A percentile compares a stretch with the other conserved stretches of the same genome.
Evolutionary conservation across 371 early-diverging fungal species (phyloP).

Genomic region (Mucor irregularis): DNA sequence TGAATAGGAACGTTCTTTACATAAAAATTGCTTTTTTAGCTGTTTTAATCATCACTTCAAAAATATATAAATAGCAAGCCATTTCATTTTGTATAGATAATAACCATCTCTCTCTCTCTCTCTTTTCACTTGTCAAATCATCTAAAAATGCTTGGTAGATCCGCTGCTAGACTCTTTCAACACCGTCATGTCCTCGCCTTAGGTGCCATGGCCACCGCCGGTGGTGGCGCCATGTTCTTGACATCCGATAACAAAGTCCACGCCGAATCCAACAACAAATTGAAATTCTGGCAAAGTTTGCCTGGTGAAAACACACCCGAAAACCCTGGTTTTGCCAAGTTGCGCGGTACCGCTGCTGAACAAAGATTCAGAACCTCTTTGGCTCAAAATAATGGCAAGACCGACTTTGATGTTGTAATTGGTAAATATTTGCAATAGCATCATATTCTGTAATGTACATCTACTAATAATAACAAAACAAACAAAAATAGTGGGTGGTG

Average conservation of each 20-base stretch:
- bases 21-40: slow-evolving; percentile 6
- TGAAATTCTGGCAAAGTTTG: slow-evolving; percentile 46
- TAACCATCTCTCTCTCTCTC: background rate
- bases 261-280: slow-evolving; percentile 37
- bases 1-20: slow-evolving; percentile 15
- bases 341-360: slow-evolving; percentile 48
- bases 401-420: slow-evolving; percentile 51
- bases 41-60: background rate
- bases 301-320: slow-evolving; percentile 51
- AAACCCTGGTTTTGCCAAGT: slow-evolving; percentile 44
- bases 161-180: slow-evolving; percentile 27
- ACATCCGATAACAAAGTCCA: slow-evolving; percentile 31
- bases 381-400: slow-evolving; percentile 43
- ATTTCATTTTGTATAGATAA: background rate
- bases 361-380: slow-evolving; percentile 45
- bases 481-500: slow-evolving; percentile 45
- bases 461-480: slow-evolving; percentile 3
- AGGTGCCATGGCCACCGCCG: slow-evolving; percentile 38
- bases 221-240: slow-evolving; percentile 29
- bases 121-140: background rate
- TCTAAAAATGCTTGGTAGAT: slow-evolving; percentile 35
- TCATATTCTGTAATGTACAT: too few species aligned
- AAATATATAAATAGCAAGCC: background rate
- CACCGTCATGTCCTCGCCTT: slow-evolving; percentile 30
- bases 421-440: too few species aligned